phyloP scores from a whole-genome alignment of 225 moss, liverwort and hornwort genomes.

The Climacium dendroides region DNA sequence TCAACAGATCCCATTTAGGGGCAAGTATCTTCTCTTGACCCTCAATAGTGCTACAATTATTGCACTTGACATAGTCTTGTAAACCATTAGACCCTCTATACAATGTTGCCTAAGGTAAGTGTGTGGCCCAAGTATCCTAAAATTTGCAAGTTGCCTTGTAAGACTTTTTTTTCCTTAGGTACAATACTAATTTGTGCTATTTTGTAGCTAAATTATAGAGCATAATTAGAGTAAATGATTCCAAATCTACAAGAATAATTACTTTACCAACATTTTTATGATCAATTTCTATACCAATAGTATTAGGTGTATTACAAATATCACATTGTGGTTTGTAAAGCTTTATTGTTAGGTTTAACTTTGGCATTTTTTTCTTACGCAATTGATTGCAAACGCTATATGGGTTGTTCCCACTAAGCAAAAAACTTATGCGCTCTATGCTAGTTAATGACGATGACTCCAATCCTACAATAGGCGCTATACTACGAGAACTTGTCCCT shows the following conservation, averaged over 20 bases:
- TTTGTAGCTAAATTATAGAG: too few relatives aligned
- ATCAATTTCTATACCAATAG: too few relatives aligned
- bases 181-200: too few relatives aligned
- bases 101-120: not conserved
- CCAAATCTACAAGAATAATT: accelerated
- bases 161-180: not conserved
- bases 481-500: too few relatives aligned
- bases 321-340: too few relatives aligned
- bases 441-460: accelerated
- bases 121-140: accelerated
- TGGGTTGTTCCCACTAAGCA: accelerated
- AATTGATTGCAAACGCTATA: too few relatives aligned
- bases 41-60: not conserved
- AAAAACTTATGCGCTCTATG: accelerated
- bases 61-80: not conserved
- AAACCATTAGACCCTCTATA: not conserved
- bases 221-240: too few relatives aligned
- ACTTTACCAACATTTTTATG: too few relatives aligned
- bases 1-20: too few relatives aligned
- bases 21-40: not conserved
- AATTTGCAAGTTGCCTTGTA: accelerated
- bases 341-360: accelerated
- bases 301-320: accelerated
- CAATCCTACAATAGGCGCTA: accelerated
- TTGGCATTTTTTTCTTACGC: too few relatives aligned